A percentile compares a stretch with the other conserved stretches of the same genome.
These are phyloP conservation scores for Beauveria pseudobassiana DNA, from an alignment of 2,329 filamentous ascomycete species.

Conservation along the genomic window DNA sequence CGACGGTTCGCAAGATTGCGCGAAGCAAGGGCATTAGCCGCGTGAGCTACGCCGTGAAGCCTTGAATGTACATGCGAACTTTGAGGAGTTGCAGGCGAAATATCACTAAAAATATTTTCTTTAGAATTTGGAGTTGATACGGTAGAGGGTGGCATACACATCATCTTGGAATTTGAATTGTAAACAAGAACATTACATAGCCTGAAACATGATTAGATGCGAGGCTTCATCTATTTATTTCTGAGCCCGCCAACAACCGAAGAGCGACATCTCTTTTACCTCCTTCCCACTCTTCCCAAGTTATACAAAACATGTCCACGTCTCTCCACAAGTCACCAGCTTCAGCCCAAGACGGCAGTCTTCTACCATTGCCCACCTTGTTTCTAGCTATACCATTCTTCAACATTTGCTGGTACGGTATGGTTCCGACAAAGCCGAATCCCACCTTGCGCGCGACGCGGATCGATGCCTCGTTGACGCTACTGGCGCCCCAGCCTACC, in stretches of 20 bases:
- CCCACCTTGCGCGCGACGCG: neutral
- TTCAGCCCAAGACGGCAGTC: neutral
- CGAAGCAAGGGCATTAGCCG: slow-evolving; percentile 56
- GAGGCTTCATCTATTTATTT: neutral
- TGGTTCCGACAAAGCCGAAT: neutral
- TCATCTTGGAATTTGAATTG: neutral
- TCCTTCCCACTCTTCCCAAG: slow-evolving; percentile 1
- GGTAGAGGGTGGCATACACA: neutral
- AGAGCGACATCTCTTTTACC: neutral
- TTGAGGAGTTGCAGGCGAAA: neutral
- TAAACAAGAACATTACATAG: neutral
- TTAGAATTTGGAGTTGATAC: neutral
- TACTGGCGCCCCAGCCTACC: slow-evolving; percentile 4
- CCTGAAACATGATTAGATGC: neutral
- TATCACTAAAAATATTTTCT: neutral
- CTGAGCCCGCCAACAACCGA: neutral
- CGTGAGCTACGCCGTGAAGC: slow-evolving; percentile 37
- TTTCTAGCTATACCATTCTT: neutral
- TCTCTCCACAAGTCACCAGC: slow-evolving; percentile 2
- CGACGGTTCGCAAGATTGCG: slow-evolving; percentile 59
- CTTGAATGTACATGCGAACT: neutral
- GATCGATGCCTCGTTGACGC: neutral
- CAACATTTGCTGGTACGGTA: neutral
- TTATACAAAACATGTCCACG: slow-evolving; percentile 2
- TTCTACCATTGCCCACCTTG: neutral